Evolutionary conservation across 139 green algal genomes (phyloP), one percentile per base, ranked within the genome.

Genomic region (Zygnema circumcarinatum): DNA sequence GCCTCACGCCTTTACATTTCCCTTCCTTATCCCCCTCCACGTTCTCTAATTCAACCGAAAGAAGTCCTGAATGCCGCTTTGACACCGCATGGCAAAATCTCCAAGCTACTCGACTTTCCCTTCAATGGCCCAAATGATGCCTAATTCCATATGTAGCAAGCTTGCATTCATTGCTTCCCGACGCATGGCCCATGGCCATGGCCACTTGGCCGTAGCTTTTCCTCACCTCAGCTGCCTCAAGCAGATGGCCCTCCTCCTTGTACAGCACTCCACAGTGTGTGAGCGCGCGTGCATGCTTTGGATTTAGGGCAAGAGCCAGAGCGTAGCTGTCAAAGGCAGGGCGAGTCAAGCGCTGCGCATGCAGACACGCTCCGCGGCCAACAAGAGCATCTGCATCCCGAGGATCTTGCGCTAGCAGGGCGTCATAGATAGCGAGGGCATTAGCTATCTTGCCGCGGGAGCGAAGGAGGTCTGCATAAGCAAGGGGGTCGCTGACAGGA

Each of bases 161-260:
- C n/a, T n/a, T n/a, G n/a, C n/a, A n/a, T n/a, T n/a, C n/a, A n/a
- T n/a, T n/a, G n/a, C n/a, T n/a, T n/a, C n/a, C n/a, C n/a, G n/a
- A n/a, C n/a, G n/a, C n/a, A n/a, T n/a, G n/a, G n/a, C n/a, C n/a
- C n/a, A n/a, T n/a, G n/a, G n/a, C n/a, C n/a, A n/a, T n/a, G n/a
- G n/a, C n/a, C n/a, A n/a, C n/a, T n/a, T n/a, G n/a, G n/a, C n/a
- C n/a, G n/a, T n/a, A n/a, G n/a, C n/a, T n/a, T n/a, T n/a, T n/a
- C n/a, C n/a, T n/a, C 52, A 89, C 84, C 75, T 89, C 76, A 3
- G 39, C 31, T 0, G 74, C 84, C 74, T 89, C 41, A 31, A 87
- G 29, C 74, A 89, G 53, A 32, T 67, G 75, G n/a, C 75, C 84
- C 52, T 86, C 38, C 41, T 88, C 83, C 83, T 86, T 89, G 40